A percentile compares a stretch with the other conserved stretches of the same genome.
phyloP scores from a whole-genome alignment of 2,329 filamentous ascomycete species.

The Fusarium newnesense region DNA sequence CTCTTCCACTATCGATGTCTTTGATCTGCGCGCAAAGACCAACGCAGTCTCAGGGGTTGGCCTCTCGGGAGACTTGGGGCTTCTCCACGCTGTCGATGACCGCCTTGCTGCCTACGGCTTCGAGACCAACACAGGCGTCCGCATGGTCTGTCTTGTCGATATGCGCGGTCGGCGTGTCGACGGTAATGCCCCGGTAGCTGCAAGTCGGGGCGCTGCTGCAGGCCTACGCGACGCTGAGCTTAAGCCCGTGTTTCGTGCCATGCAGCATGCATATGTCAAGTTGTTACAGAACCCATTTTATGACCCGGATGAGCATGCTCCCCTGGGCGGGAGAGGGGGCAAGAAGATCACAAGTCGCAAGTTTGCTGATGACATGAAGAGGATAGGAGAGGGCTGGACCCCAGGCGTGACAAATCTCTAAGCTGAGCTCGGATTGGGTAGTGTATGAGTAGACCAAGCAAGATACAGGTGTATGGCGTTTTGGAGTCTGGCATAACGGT shows the following conservation, averaged over 20 bases:
- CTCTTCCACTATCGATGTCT: constrained; percentile 91
- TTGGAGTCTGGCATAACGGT: constrained; percentile 41
- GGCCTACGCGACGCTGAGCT: constrained; percentile 88
- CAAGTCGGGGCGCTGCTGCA: constrained; percentile 56
- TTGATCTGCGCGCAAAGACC: constrained; percentile 83
- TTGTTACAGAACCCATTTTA: constrained; percentile 96
- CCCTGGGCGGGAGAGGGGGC: constrained; percentile 62
- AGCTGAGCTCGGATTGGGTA: constrained; percentile 48
- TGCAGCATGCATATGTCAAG: constrained; percentile 91
- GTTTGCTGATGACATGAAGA: constrained; percentile 84
- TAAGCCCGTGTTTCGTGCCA: constrained; percentile 87
- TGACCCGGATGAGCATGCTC: constrained; percentile 84
- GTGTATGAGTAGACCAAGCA: constrained; percentile 32
- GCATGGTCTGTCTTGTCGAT: constrained; percentile 90
- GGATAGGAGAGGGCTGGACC: constrained; percentile 86
- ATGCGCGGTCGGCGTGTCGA: constrained; percentile 77
- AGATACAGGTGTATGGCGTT: constrained; percentile 42
- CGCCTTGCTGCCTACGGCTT: constrained; percentile 93
- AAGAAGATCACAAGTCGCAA: constrained; percentile 82
- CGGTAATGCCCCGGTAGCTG: constrained; percentile 31
- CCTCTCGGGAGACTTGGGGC: constrained; percentile 84
- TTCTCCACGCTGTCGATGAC: constrained; percentile 94
- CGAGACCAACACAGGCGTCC: constrained; percentile 94
- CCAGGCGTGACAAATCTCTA: constrained; percentile 74
- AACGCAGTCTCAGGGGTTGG: constrained; percentile 63